Conservation (phyloP, 2,329 filamentous ascomycete genomes). For the Exserohilum turcica region DNA sequence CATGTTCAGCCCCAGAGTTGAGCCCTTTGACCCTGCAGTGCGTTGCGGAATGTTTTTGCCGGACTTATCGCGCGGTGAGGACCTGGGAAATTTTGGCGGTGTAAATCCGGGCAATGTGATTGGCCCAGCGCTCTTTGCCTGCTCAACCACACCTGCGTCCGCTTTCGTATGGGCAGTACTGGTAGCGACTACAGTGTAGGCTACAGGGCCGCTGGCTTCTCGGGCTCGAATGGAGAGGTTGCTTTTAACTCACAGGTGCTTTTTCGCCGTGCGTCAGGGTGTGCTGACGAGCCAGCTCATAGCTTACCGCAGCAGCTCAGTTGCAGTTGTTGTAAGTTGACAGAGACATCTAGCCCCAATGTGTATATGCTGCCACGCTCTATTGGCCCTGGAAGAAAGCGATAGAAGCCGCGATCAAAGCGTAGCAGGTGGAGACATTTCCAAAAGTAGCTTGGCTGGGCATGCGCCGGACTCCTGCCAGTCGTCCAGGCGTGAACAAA, state of each 20-base stretch:
- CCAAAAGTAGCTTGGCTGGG: neutral
- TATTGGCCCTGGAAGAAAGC: neutral
- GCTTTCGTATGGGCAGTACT: neutral
- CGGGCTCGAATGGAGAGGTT: neutral
- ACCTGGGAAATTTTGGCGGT: constrained; percentile 7
- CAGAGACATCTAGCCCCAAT: neutral
- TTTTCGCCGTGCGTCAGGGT: neutral
- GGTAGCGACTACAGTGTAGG: neutral
- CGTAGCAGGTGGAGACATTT: neutral
- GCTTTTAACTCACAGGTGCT: neutral
- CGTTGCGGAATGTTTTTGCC: constrained; percentile 15
- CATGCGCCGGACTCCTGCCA: neutral
- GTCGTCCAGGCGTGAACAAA: neutral
- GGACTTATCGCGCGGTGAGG: constrained; percentile 15
- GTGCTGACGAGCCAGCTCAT: neutral
- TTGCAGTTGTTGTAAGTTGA: neutral
- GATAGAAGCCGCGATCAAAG: neutral
- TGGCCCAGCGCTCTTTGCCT: neutral
- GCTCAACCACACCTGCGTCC: neutral
- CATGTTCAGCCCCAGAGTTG: constrained; percentile 57
- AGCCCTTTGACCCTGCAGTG: constrained; percentile 9
- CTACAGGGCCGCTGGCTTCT: neutral
- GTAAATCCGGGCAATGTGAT: neutral
- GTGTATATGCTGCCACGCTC: neutral
- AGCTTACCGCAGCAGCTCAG: neutral